phyloP scores from a whole-genome alignment of 306 rosid species.

The Vachellia collinsii region DNA sequence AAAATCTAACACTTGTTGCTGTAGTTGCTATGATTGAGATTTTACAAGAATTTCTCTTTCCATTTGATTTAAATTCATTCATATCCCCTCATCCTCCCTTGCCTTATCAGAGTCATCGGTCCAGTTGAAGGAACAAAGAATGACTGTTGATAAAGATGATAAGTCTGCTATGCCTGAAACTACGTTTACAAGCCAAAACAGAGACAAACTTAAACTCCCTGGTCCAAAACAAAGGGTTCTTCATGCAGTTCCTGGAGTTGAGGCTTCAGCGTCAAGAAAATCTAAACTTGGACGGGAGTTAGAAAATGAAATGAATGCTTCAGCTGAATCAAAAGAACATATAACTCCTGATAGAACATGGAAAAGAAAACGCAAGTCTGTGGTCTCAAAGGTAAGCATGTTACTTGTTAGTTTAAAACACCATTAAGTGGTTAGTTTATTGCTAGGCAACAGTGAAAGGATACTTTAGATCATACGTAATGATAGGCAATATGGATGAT shows the following conservation, averaged over 20 bases:
- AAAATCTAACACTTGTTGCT: not conserved
- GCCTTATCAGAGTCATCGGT: slow-evolving; percentile 62
- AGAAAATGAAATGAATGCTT: slow-evolving; percentile 39
- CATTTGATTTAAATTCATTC: slow-evolving; percentile 18
- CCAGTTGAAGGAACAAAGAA: slow-evolving; percentile 69
- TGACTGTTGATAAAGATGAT: slow-evolving; percentile 53
- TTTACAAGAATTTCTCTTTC: slow-evolving; percentile 16
- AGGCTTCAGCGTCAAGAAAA: slow-evolving; percentile 51
- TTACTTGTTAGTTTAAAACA: slow-evolving; percentile 15
- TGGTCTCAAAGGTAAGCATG: slow-evolving; percentile 50
- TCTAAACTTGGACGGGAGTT: slow-evolving; percentile 67
- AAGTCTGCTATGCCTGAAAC: slow-evolving; percentile 62
- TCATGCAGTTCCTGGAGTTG: slow-evolving; percentile 49
- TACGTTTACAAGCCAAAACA: slow-evolving; percentile 62
- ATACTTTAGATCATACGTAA: not conserved
- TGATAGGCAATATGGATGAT: not conserved
- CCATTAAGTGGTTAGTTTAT: not conserved
- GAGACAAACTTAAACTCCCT: slow-evolving; percentile 51
- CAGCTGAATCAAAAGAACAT: slow-evolving; percentile 57
- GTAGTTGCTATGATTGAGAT: slow-evolving; percentile 4
- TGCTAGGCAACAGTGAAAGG: not conserved
- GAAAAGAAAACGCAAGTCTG: slow-evolving; percentile 68
- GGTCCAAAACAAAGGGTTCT: slow-evolving; percentile 45
- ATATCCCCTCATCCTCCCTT: slow-evolving; percentile 12
- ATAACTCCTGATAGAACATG: slow-evolving; percentile 45